Percentiles rank a stretch among this genome's conserved stretches.
Conservation (phyloP, 2,329 filamentous ascomycete species). For the Furcasterigmium furcatum region DNA sequence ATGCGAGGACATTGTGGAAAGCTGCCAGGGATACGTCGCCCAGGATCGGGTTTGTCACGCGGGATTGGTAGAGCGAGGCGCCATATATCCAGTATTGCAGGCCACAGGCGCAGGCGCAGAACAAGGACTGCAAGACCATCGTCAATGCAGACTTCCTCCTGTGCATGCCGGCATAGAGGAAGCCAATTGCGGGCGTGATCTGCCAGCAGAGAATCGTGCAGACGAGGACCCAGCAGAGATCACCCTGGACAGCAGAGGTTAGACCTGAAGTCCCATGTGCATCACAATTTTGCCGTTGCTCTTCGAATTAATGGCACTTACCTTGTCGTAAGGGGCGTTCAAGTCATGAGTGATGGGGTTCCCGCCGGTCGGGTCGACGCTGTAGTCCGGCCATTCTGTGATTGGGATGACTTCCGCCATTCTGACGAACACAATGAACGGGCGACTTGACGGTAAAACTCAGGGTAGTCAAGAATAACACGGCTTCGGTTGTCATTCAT, state of each 20-base stretch:
- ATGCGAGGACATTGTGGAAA: constrained; percentile 30
- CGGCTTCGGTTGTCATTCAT: no score
- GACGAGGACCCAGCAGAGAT: constrained; percentile 38
- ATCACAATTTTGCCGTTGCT: no score
- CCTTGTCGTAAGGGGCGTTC: constrained; percentile 40
- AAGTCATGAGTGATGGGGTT: constrained; percentile 39
- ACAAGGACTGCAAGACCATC: constrained; percentile 44
- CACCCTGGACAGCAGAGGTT: no score
- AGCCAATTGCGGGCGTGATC: constrained; percentile 34
- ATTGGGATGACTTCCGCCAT: constrained; percentile 11
- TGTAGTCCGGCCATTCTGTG: constrained; percentile 39
- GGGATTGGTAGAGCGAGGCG: constrained; percentile 36
- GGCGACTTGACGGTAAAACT: background rate
- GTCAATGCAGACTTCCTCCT: constrained; percentile 34
- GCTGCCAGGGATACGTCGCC: constrained; percentile 30
- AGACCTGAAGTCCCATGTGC: no score
- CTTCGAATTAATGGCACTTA: no score
- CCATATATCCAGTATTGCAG: constrained; percentile 46
- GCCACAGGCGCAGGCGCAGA: constrained; percentile 39
- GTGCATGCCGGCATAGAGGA: constrained; percentile 34
- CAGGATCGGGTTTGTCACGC: constrained; percentile 27
- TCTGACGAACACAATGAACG: no score
- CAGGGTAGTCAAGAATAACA: background rate
- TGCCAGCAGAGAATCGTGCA: constrained; percentile 32
- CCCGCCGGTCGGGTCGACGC: constrained; percentile 32